Evolutionary conservation across 768 basidiomycete genomes (phyloP).

Genomic region (Lyophyllum semitale): DNA sequence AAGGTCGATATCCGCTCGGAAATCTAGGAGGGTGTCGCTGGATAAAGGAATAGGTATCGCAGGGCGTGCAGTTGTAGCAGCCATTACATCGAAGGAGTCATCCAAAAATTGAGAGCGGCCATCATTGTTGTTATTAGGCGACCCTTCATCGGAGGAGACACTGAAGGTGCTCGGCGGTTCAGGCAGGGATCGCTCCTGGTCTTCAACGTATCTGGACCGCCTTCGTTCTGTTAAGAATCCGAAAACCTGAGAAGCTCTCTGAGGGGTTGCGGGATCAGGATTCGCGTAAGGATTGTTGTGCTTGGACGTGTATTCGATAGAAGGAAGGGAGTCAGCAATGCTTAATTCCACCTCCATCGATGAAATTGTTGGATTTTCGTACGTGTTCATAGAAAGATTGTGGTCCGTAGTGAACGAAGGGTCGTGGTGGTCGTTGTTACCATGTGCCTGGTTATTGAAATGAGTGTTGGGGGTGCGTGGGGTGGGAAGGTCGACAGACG

Average conservation of each 20-base stretch:
- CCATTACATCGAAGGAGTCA: constrained; percentile 19
- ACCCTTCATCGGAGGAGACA: constrained; percentile 37
- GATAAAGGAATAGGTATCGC: constrained; percentile 19
- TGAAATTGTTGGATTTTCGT: constrained; percentile 57
- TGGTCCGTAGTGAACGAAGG: constrained; percentile 46
- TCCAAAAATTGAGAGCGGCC: constrained; percentile 32
- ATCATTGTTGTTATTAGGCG: constrained; percentile 15
- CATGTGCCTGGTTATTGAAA: constrained; percentile 36
- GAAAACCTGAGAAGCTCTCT: constrained; percentile 76
- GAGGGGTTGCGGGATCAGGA: constrained; percentile 51
- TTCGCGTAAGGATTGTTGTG: constrained; percentile 31
- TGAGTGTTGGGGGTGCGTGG: constrained; percentile 46
- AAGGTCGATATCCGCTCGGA: constrained; percentile 2
- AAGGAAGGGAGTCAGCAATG: constrained; percentile 41
- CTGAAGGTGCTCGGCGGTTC: constrained; percentile 42
- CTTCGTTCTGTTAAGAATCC: constrained; percentile 62
- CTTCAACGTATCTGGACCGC: constrained; percentile 28
- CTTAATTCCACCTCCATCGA: constrained; percentile 80
- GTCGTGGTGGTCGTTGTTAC: constrained; percentile 30
- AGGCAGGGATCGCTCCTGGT: constrained; percentile 40
- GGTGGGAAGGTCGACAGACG: constrained; percentile 52
- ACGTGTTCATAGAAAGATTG: constrained; percentile 42
- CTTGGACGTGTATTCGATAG: constrained; percentile 22
- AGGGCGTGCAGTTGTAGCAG: constrained; percentile 14
- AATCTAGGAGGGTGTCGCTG: constrained; percentile 11